These are phyloP conservation scores for Linum lewisii DNA, from an alignment of 345 rosid species.

Conservation along the genomic window DNA sequence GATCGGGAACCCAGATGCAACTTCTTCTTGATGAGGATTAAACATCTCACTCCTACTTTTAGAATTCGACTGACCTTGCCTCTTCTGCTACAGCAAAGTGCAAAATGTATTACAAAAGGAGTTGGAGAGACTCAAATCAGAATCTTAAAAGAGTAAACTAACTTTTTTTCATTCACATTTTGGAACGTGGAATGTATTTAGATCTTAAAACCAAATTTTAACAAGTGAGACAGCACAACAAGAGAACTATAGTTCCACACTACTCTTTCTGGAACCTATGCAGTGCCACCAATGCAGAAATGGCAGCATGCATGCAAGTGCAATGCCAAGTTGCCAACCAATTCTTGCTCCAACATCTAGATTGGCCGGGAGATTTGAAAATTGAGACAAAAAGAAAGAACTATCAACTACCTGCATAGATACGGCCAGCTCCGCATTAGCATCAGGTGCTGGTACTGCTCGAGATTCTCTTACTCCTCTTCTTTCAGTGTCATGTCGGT, in stretches of 20 bases:
- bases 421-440: slow-evolving; percentile 73
- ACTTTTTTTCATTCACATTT: too few relatives aligned
- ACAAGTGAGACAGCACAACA: too few relatives aligned
- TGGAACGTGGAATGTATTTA: too few relatives aligned
- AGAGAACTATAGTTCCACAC: too few relatives aligned
- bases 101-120: not conserved
- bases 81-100: slow-evolving; percentile 43
- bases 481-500: slow-evolving; percentile 54
- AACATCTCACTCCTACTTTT: slow-evolving; percentile 97
- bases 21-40: slow-evolving; percentile 94
- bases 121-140: not conserved
- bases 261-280: too few relatives aligned
- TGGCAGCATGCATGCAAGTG: too few relatives aligned
- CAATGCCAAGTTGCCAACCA: too few relatives aligned
- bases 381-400: too few relatives aligned
- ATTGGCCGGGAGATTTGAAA: too few relatives aligned
- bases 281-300: too few relatives aligned
- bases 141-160: not conserved
- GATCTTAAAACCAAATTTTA: too few relatives aligned
- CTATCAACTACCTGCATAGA: slow-evolving; percentile 67
- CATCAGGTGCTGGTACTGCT: slow-evolving; percentile 93
- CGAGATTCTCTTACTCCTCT: slow-evolving; percentile 78
- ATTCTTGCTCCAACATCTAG: too few relatives aligned
- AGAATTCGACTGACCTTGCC: slow-evolving; percentile 58
- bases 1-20: slow-evolving; percentile 95